Conservation (phyloP, 2,329 filamentous ascomycete genomes). For the Chrysoporthe puriensis region DNA sequence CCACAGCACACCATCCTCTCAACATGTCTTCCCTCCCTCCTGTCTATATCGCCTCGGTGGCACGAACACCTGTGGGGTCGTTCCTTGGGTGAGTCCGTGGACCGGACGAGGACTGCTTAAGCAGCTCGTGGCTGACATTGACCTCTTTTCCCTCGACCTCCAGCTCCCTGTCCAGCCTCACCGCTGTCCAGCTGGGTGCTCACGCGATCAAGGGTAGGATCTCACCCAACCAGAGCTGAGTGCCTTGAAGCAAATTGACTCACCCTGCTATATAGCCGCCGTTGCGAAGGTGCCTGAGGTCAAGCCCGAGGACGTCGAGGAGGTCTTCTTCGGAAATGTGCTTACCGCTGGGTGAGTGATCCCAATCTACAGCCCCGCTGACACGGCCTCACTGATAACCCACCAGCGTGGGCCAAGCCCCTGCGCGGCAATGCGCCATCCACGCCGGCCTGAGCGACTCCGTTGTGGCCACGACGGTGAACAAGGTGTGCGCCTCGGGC, state of each 20-base stretch:
- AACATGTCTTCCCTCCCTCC: conserved; percentile 79
- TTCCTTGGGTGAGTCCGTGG: conserved; percentile 79
- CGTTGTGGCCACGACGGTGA: conserved; percentile 88
- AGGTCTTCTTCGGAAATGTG: conserved; percentile 98
- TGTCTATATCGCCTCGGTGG: conserved; percentile 94
- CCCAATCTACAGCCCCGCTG: conserved; percentile 24
- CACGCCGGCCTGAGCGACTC: conserved; percentile 81
- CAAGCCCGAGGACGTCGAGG: conserved; percentile 87
- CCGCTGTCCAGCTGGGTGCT: conserved; percentile 82
- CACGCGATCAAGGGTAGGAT: conserved; percentile 86
- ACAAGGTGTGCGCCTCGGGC: conserved; percentile 98
- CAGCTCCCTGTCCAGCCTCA: conserved; percentile 87
- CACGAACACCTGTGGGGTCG: conserved; percentile 87
- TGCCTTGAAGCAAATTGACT: conserved; percentile 20
- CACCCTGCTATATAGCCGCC: conserved; percentile 56
- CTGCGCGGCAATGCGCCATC: conserved; percentile 91
- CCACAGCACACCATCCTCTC: conserved; percentile 29
- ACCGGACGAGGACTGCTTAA: conserved; percentile 6
- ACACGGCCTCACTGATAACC: conserved; percentile 25
- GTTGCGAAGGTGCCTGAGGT: conserved; percentile 84
- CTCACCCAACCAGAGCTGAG: conserved; percentile 1
- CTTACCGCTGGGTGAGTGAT: conserved; percentile 83
- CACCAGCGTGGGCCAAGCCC: conserved; percentile 87
- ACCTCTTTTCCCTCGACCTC: conserved; percentile 22
- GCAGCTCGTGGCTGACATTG: conserved; percentile 28